A percentile compares a stretch with the other conserved stretches of the same genome.
These are phyloP conservation scores for Sergeia podlipaevii DNA, from an alignment of 208 protist species.

Conservation along the genomic window DNA sequence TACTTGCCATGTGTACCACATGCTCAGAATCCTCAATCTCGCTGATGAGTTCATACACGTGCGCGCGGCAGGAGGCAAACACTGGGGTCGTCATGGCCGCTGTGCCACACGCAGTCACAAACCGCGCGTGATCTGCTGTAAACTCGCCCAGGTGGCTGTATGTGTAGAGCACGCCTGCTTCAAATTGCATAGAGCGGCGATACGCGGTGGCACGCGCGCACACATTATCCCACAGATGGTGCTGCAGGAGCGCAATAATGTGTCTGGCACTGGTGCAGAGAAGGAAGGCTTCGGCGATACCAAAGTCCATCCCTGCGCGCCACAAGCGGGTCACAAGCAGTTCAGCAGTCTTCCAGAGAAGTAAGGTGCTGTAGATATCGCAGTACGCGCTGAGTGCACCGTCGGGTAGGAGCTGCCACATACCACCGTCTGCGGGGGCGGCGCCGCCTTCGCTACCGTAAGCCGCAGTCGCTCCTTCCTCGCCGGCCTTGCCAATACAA, in stretches of 20 bases:
- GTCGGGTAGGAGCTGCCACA: slow-evolving; percentile 21
- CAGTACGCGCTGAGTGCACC: slow-evolving; percentile 18
- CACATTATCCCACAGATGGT: slow-evolving; percentile 60
- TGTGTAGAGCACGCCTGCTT: slow-evolving; percentile 45
- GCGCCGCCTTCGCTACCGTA: background rate
- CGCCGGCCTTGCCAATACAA: too few species aligned
- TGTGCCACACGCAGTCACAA: slow-evolving; percentile 64
- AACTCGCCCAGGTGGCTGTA: slow-evolving; percentile 55
- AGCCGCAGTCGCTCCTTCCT: too few species aligned
- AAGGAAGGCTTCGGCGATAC: slow-evolving; percentile 61
- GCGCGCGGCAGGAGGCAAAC: slow-evolving; percentile 35
- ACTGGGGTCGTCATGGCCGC: slow-evolving; percentile 36
- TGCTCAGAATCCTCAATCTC: slow-evolving; percentile 54
- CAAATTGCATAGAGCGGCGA: slow-evolving; percentile 33
- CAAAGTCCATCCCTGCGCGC: slow-evolving; percentile 44
- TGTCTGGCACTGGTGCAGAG: slow-evolving; percentile 55
- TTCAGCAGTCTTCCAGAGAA: slow-evolving; percentile 74
- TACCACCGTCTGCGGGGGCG: background rate
- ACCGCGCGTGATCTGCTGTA: slow-evolving; percentile 45
- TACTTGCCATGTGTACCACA: slow-evolving; percentile 19
- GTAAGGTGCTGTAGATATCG: slow-evolving; percentile 48
- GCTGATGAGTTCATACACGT: slow-evolving; percentile 52
- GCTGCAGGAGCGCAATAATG: slow-evolving; percentile 41
- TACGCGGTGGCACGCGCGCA: slow-evolving; percentile 27
- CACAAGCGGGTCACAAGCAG: slow-evolving; percentile 52